Evolutionary conservation across 306 rosid genomes (phyloP), one percentile per base, ranked within the genome.

Genomic region (Elaeagnus macrophylla): DNA sequence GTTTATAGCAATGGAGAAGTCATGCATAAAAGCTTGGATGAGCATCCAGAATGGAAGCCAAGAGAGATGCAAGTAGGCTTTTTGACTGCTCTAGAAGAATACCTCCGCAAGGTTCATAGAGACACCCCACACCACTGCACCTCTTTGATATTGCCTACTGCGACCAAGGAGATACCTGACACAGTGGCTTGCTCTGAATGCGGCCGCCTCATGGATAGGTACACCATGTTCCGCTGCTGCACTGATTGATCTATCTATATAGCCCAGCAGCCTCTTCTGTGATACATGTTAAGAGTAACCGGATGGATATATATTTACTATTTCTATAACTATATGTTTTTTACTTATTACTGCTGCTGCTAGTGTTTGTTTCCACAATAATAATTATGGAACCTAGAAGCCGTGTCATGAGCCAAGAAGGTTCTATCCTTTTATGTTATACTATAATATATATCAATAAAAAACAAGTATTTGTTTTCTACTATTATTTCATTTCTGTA

Each of bases 161-260:
- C 70, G 8, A 52, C 62, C 7, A 70, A 70, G 0, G 43, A 62
- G 2, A 71, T 64, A 70, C 75, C 75, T 0, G 75, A 71, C 12
- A 38, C 62, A 0, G 75, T 71, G 39, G 40, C 67, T 5, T 71
- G 76, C 37, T 53, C 71, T 16, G 76, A 71, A 42, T 65, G 76
- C 10, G 72, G 67, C 7, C 59, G 64, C 14, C 12, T 54, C 43
- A 65, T 71, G 76, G 76, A 71, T 59, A 54, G 60, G 72, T 60
- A 12, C 54, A 41, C 72, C 64, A 54, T 71, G 76, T 71, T 65
- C 72, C 76, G 76, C 54, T 71, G 67, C 67, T 71, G 76, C 67
- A 57, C 38, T 25, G 32, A 25, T 25, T 25, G 32, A 25, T 3
- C 32, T 25, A 25, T 25, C 32, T 25, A 25, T 25, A 25, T 25